phyloP scores from a whole-genome alignment of 139 green algal genomes.

The Micromonas commoda region DNA sequence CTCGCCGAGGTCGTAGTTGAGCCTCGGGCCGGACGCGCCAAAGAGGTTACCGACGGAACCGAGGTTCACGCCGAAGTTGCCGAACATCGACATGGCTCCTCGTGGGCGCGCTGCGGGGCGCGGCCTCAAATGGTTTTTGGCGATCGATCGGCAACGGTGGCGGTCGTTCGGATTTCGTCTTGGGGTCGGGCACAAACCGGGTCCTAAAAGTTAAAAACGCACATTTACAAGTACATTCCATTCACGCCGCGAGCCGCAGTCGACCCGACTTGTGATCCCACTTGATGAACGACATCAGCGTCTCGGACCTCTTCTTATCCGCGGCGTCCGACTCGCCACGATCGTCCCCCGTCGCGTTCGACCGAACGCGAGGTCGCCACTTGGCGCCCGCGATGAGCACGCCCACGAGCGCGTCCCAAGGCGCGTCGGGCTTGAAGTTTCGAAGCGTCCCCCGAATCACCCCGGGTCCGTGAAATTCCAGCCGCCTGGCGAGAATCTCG shows the following conservation, averaged over 20 bases:
- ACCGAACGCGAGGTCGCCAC: too few relatives aligned
- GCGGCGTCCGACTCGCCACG: too few relatives aligned
- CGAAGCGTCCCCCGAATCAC: not conserved
- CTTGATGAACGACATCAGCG: too few relatives aligned
- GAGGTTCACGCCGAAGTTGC: not conserved
- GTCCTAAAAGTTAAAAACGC: too few relatives aligned
- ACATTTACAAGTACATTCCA: too few relatives aligned
- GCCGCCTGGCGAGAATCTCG: not conserved
- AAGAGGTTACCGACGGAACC: slow-evolving; percentile 9
- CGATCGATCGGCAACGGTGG: not conserved
- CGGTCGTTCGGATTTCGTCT: too few relatives aligned
- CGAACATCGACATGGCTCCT: not conserved
- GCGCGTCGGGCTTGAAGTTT: not conserved
- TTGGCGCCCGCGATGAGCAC: not conserved
- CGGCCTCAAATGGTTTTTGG: not conserved
- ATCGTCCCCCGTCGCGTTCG: too few relatives aligned
- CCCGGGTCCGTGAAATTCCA: not conserved
- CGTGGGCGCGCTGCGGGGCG: not conserved
- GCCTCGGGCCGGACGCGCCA: not conserved
- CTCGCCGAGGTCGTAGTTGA: slow-evolving; percentile 2
- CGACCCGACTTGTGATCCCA: too few relatives aligned
- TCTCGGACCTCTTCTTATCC: too few relatives aligned
- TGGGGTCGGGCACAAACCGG: too few relatives aligned
- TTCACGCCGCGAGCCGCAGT: too few relatives aligned
- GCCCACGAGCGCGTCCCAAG: not conserved